These are phyloP conservation scores for Sugiyamaella smithiae DNA, from an alignment of 805 yeast species.

Conservation along the genomic window DNA sequence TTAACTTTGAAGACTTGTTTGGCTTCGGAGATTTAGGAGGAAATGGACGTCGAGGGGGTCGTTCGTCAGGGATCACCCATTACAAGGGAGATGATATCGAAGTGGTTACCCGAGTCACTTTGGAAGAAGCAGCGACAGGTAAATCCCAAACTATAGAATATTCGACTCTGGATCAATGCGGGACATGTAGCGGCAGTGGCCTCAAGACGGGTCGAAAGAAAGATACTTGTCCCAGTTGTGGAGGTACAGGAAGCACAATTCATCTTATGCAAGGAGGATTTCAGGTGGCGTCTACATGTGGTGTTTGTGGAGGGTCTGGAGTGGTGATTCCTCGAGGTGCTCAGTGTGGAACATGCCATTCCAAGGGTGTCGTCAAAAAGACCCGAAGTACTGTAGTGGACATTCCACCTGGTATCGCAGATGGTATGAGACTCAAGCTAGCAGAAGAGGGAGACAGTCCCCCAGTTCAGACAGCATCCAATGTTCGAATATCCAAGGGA, in stretches of 20 bases:
- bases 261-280: conserved; percentile 89
- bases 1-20: conserved; percentile 63
- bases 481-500: conserved; percentile 70
- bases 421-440: conserved; percentile 80
- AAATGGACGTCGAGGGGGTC: conserved; percentile 35
- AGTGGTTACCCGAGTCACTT: conserved; percentile 65
- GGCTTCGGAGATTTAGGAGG: conserved; percentile 47
- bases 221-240: conserved; percentile 79
- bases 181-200: conserved; percentile 81
- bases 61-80: conserved; percentile 59
- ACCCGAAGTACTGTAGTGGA: conserved; percentile 74
- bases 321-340: conserved; percentile 65
- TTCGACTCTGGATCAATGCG: conserved; percentile 71
- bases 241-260: conserved; percentile 88
- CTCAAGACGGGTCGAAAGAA: conserved; percentile 71
- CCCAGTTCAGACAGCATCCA: conserved; percentile 65
- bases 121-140: conserved; percentile 83
- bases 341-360: conserved; percentile 78
- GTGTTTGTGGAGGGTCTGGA: conserved; percentile 84
- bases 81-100: conserved; percentile 89
- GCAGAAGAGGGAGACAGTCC: conserved; percentile 93
- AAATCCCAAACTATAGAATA: conserved; percentile 62
- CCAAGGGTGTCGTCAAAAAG: conserved; percentile 76
- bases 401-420: conserved; percentile 83
- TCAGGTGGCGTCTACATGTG: conserved; percentile 94